phyloP scores from a whole-genome alignment of 2,329 filamentous ascomycete species.

The Ceratocystis cubensis region DNA sequence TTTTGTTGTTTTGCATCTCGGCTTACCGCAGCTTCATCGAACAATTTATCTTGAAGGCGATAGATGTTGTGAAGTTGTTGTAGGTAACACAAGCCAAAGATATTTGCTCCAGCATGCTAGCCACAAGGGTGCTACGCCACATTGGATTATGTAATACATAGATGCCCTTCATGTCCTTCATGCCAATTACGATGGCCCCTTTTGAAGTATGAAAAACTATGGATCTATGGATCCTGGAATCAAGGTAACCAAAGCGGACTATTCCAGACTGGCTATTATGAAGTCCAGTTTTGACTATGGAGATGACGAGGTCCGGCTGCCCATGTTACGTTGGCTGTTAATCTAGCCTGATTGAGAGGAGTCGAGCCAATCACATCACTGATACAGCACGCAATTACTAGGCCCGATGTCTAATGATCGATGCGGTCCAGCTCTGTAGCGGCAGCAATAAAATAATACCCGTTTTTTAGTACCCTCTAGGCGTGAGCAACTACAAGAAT shows the following conservation, averaged over 20 bases:
- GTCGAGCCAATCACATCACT: constrained; percentile 26
- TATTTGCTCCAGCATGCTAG: neutral
- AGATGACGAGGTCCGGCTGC: too few species aligned
- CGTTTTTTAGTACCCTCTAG: neutral
- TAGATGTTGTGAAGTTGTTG: neutral
- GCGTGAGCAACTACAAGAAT: neutral
- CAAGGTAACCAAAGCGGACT: too few species aligned
- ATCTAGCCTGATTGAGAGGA: constrained; percentile 24
- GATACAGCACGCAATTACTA: constrained; percentile 29
- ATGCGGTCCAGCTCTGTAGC: neutral
- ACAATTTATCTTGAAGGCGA: neutral
- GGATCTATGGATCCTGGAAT: too few species aligned
- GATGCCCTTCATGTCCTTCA: too few species aligned
- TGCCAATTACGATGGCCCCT: neutral
- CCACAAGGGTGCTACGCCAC: neutral
- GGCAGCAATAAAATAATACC: neutral
- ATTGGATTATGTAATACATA: too few species aligned
- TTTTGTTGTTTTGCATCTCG: too few species aligned
- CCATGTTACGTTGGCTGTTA: constrained; percentile 1
- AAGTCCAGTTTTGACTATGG: too few species aligned
- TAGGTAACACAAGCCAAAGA: neutral
- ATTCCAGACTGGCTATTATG: too few species aligned
- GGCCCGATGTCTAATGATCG: neutral
- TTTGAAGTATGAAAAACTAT: neutral
- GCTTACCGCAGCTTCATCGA: too few species aligned